These are phyloP conservation scores for Bretschneidera sinensis DNA, from an alignment of 345 rosid species.

Conservation along the genomic window DNA sequence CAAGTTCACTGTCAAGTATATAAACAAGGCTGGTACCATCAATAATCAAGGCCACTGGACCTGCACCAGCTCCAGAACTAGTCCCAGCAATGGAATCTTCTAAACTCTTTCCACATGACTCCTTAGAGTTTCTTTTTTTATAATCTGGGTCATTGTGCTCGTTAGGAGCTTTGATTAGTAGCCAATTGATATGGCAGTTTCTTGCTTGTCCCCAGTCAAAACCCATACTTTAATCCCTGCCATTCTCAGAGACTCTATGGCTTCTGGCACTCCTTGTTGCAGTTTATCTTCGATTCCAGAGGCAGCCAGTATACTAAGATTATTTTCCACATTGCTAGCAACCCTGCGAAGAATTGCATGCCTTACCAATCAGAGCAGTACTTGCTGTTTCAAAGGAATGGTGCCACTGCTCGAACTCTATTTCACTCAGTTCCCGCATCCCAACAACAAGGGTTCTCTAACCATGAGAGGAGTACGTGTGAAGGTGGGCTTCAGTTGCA, in stretches of 20 bases:
- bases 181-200: slow-evolving; percentile 97
- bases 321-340: slow-evolving; percentile 64
- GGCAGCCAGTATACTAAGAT: slow-evolving; percentile 67
- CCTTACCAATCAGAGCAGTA: slow-evolving; percentile 79
- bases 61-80: slow-evolving; percentile 32
- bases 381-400: slow-evolving; percentile 76
- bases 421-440: slow-evolving; percentile 65
- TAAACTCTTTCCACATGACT: slow-evolving; percentile 68
- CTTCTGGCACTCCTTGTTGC: slow-evolving; percentile 91
- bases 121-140: slow-evolving; percentile 73
- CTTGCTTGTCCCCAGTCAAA: slow-evolving; percentile 98
- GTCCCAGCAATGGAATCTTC: slow-evolving; percentile 58
- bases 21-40: slow-evolving; percentile 98
- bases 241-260: slow-evolving; percentile 78
- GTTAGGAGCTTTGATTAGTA: slow-evolving; percentile 94
- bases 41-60: slow-evolving; percentile 66
- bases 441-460: slow-evolving; percentile 93
- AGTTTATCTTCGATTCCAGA: slow-evolving; percentile 97
- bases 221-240: slow-evolving; percentile 97
- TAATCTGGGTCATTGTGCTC: slow-evolving; percentile 68
- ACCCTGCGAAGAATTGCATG: slow-evolving; percentile 74
- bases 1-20: slow-evolving; percentile 88
- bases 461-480: slow-evolving; percentile 71
- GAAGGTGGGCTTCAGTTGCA: slow-evolving; percentile 67
- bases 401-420: slow-evolving; percentile 92